Evolutionary conservation across 163 green algal species (phyloP).

Genomic region (Chlorella variabilis): DNA sequence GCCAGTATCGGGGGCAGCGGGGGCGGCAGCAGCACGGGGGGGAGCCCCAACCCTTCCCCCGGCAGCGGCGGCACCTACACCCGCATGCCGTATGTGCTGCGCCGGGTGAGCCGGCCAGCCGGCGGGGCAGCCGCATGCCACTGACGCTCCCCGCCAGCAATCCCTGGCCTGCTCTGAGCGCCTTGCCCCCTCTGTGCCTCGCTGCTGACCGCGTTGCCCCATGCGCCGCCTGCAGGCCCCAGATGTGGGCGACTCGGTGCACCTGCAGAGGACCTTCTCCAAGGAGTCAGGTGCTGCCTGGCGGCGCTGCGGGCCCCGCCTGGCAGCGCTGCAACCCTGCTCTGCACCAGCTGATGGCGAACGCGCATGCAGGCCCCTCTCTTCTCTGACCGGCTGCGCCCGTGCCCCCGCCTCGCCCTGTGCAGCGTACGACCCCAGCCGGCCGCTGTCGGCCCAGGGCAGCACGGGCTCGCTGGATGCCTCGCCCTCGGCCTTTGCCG

Average conservation of each 20-base stretch:
- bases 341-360: too few relatives aligned
- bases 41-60: conserved; percentile 19
- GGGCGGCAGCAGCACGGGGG: neutral
- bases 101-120: conserved; percentile 16
- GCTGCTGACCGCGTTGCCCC: too few relatives aligned
- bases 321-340: too few relatives aligned
- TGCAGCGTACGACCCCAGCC: neutral
- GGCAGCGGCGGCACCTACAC: conserved; percentile 39
- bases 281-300: conserved; percentile 17
- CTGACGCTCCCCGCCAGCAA: neutral
- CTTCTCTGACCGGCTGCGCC: too few relatives aligned
- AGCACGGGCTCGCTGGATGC: conserved; percentile 15
- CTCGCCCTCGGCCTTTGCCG: neutral
- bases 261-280: neutral
- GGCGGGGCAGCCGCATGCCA: neutral
- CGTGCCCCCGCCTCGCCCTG: too few relatives aligned
- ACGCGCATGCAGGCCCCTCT: too few relatives aligned
- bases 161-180: too few relatives aligned
- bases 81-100: conserved; percentile 43
- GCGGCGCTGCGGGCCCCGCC: too few relatives aligned
- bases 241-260: conserved; percentile 2
- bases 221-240: conserved; percentile 28
- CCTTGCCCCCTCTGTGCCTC: too few relatives aligned
- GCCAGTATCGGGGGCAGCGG: neutral
- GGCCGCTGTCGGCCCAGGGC: neutral